These are phyloP conservation scores for Blastocystis sp. DNA, from an alignment of 352 stramenopile species.

Conservation along the genomic window DNA sequence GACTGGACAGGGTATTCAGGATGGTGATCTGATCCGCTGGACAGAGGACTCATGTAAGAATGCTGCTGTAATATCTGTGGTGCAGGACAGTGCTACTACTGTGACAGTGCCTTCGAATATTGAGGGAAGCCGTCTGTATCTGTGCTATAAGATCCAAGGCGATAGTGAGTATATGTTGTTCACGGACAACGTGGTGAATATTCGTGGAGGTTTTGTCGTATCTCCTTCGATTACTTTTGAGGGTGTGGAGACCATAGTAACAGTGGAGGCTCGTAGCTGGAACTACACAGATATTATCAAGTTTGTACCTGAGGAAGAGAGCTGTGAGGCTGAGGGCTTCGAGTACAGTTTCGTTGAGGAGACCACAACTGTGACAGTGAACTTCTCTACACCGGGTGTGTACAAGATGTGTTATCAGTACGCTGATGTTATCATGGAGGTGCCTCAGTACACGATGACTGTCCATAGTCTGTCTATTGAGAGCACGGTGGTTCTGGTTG, in stretches of 20 bases:
- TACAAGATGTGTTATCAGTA: slow-evolving; percentile 60
- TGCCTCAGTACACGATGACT: slow-evolving; percentile 24
- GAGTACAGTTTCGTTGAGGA: slow-evolving; percentile 30
- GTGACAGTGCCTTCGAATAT: background rate
- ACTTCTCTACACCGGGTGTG: background rate
- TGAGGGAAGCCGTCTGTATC: slow-evolving; percentile 16
- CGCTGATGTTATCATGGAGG: slow-evolving; percentile 5
- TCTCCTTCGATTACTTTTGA: background rate
- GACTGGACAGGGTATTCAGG: slow-evolving; percentile 31
- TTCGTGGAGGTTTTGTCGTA: slow-evolving; percentile 22
- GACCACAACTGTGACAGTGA: background rate
- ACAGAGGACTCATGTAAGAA: slow-evolving; percentile 18
- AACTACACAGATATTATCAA: slow-evolving; percentile 6
- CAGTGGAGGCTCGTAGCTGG: slow-evolving; percentile 35
- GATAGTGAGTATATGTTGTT: slow-evolving; percentile 24
- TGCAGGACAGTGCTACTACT: background rate
- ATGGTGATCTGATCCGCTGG: slow-evolving; percentile 54
- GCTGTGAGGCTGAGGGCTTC: background rate
- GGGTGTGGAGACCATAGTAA: slow-evolving; percentile 17
- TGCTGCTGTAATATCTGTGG: background rate
- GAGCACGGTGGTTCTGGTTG: background rate
- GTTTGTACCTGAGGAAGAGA: slow-evolving; percentile 15
- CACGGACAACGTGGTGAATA: slow-evolving; percentile 16
- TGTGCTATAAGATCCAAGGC: slow-evolving; percentile 48
- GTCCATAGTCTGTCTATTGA: background rate